Percentiles rank a stretch among this genome's conserved stretches.
phyloP scores from a whole-genome alignment of 2,329 filamentous ascomycete species.

The Pezicula rhizophila region DNA sequence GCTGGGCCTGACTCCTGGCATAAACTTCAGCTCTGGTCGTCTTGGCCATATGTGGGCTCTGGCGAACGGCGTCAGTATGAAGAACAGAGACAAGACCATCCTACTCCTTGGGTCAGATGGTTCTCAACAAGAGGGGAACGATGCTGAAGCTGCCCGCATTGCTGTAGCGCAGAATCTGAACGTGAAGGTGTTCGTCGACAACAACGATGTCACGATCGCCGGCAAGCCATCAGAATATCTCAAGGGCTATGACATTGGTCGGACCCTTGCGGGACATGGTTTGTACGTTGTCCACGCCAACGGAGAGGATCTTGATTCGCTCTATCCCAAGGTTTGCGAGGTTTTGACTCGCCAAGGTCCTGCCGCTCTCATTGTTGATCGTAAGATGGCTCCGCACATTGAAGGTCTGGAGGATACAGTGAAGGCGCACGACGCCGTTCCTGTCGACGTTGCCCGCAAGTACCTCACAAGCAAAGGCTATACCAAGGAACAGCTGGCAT shows the following conservation, averaged over 20 bases:
- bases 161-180: constrained; percentile 31
- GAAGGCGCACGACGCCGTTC: constrained; percentile 32
- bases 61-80: constrained; percentile 32
- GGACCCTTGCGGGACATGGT: constrained; percentile 31
- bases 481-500: constrained; percentile 14
- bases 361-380: constrained; percentile 20
- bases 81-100: constrained; percentile 30
- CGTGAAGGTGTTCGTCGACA: constrained; percentile 33
- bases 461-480: constrained; percentile 33
- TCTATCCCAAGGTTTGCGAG: constrained; percentile 28
- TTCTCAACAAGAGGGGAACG: constrained; percentile 35
- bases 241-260: constrained; percentile 28
- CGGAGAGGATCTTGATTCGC: constrained; percentile 31
- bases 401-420: constrained; percentile 29
- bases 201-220: constrained; percentile 35
- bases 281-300: constrained; percentile 29
- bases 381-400: constrained; percentile 32
- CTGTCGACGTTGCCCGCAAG: constrained; percentile 30
- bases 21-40: constrained; percentile 34
- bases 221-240: constrained; percentile 33
- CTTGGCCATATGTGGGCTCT: constrained; percentile 34
- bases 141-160: constrained; percentile 33
- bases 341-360: constrained; percentile 29
- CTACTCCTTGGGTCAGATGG: constrained; percentile 33
- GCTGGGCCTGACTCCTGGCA: constrained; percentile 31